Percentiles rank a stretch among this genome's conserved stretches.
phyloP scores from a whole-genome alignment of 2,329 filamentous ascomycete species.

The Scortechinia acanthostroma region DNA sequence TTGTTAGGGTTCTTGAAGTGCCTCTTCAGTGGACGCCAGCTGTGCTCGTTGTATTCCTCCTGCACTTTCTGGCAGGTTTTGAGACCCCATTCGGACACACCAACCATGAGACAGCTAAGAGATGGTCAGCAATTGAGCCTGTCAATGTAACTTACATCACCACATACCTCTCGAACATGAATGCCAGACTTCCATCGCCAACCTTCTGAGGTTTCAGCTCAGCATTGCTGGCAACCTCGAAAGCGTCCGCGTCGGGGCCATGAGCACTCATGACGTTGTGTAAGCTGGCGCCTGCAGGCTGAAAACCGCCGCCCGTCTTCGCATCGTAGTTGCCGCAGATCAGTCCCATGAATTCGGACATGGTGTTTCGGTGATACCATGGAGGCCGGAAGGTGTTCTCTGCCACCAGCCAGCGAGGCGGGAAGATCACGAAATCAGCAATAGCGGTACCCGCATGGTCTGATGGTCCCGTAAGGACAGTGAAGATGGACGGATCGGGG shows the following conservation, averaged over 20 bases:
- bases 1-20: conserved; percentile 24
- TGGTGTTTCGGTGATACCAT: conserved; percentile 60
- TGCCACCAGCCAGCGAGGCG: conserved; percentile 54
- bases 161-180: conserved; percentile 45
- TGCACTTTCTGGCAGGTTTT: conserved; percentile 65
- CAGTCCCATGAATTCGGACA: conserved; percentile 61
- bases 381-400: conserved; percentile 53
- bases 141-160: conserved; percentile 26
- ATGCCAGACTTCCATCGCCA: conserved; percentile 52
- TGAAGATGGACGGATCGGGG: conserved; percentile 1
- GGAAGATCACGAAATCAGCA: conserved; percentile 60
- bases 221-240: conserved; percentile 42
- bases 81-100: conserved; percentile 67
- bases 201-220: conserved; percentile 46
- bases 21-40: conserved; percentile 48
- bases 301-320: conserved; percentile 46
- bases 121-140: conserved; percentile 13
- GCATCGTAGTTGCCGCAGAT: conserved; percentile 54
- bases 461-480: conserved; percentile 50
- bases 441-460: conserved; percentile 47
- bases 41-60: conserved; percentile 61
- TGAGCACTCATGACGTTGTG: conserved; percentile 60
- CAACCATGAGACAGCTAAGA: conserved; percentile 54
- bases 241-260: conserved; percentile 46
- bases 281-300: conserved; percentile 50